Percentiles rank a stretch among this genome's conserved stretches.
These are phyloP conservation scores for Ichthyophthirius multifiliis DNA, from an alignment of 169 alveolate genomes.

Conservation along the genomic window DNA sequence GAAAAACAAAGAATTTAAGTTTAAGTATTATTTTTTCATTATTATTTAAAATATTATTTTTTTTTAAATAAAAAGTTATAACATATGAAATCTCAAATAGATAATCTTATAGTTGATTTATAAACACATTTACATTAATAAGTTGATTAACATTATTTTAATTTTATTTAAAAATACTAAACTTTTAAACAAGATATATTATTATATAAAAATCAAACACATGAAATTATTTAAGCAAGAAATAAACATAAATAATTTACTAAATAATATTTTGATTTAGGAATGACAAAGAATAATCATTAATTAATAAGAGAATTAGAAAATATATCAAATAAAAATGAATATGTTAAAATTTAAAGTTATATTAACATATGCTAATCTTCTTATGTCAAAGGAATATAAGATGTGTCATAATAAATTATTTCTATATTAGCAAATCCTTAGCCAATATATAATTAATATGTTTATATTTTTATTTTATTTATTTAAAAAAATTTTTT, in stretches of 20 bases:
- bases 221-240: background rate
- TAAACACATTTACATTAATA: background rate
- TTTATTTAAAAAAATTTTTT: background rate
- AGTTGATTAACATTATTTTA: background rate
- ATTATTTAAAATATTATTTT: background rate
- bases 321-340: background rate
- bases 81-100: background rate
- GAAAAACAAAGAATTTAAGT: background rate
- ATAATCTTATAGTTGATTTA: background rate
- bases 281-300: background rate
- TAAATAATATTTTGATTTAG: background rate
- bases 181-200: background rate
- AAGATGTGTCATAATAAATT: background rate
- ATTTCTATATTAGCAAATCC: background rate
- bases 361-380: background rate
- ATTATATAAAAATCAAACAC: too few species aligned
- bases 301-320: background rate
- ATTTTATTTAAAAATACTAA: background rate
- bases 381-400: background rate
- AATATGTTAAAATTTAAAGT: background rate
- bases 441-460: background rate
- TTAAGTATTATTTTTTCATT: background rate
- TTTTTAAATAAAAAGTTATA: background rate
- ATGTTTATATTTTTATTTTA: background rate
- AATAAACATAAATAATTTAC: background rate